Evolutionary conservation across 352 stramenopile species (phyloP).

Genomic region (Globisporangium heterothallicum): DNA sequence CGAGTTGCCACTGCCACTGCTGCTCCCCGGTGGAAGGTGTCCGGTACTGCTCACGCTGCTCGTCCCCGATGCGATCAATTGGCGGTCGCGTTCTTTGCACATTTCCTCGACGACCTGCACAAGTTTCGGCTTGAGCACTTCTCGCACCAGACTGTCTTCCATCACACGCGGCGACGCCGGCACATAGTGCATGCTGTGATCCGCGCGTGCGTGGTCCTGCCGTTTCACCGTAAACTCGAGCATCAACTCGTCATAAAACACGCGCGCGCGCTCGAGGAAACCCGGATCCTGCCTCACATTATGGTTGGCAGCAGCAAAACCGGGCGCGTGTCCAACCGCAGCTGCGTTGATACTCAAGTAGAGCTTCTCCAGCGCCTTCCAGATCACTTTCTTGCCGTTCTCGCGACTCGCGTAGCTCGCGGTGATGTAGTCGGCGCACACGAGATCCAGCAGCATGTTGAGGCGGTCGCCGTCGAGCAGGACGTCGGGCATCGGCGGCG

Average conservation of each 20-base stretch:
- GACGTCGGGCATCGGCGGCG: conserved; percentile 34
- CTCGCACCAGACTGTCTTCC: conserved; percentile 51
- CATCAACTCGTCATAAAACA: conserved; percentile 62
- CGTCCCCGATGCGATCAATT: conserved; percentile 8
- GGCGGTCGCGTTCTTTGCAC: conserved; percentile 58
- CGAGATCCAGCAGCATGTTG: conserved; percentile 81
- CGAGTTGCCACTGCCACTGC: not conserved
- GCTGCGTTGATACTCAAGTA: conserved; percentile 61
- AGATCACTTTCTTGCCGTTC: conserved; percentile 73
- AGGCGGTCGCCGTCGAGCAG: conserved; percentile 72
- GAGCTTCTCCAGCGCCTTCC: conserved; percentile 79
- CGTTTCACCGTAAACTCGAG: conserved; percentile 34
- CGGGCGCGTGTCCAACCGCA: conserved; percentile 16
- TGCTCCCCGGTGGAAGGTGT: not conserved
- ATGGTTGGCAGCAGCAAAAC: not conserved
- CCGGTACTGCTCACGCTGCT: conserved; percentile 1
- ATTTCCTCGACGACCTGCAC: conserved; percentile 73
- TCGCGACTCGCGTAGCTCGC: conserved; percentile 80
- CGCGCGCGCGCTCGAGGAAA: conserved; percentile 42
- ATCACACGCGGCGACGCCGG: conserved; percentile 23
- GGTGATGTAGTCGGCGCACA: conserved; percentile 84
- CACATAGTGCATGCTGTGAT: conserved; percentile 1
- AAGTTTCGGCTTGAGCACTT: conserved; percentile 74
- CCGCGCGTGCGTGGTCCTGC: conserved; percentile 7
- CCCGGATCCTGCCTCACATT: conserved; percentile 22